phyloP scores from a whole-genome alignment of 2,329 filamentous ascomycete genomes.

The Pseudogymnoascus sp. region DNA sequence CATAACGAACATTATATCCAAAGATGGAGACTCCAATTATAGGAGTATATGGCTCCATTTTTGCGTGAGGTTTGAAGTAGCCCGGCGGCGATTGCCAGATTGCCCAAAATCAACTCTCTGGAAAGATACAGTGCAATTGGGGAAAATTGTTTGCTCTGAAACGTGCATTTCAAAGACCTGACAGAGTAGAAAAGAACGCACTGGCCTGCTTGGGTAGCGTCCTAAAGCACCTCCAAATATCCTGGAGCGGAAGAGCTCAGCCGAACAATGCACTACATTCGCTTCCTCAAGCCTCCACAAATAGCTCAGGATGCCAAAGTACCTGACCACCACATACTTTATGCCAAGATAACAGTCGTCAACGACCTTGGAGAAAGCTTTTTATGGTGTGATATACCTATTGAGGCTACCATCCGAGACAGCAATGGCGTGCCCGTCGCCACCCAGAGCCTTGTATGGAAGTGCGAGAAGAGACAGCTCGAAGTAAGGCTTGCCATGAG shows the following conservation, averaged over 20 bases:
- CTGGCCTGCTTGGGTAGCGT: neutral
- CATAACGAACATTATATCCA: neutral
- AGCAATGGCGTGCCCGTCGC: neutral
- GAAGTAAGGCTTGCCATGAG: neutral
- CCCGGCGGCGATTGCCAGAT: neutral
- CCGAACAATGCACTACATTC: conserved; percentile 50
- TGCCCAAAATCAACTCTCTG: neutral
- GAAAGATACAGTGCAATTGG: neutral
- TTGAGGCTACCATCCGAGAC: neutral
- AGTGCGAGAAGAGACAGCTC: neutral
- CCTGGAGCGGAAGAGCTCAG: neutral
- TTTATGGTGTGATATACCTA: conserved; percentile 27
- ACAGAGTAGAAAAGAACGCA: conserved; percentile 1
- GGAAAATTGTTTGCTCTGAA: neutral
- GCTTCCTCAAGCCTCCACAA: conserved; percentile 57
- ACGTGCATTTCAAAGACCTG: neutral
- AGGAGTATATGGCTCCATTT: neutral
- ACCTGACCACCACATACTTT: conserved; percentile 27
- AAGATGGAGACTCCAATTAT: neutral
- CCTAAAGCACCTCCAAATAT: neutral
- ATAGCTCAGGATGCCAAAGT: conserved; percentile 13
- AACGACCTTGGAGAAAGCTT: conserved; percentile 62
- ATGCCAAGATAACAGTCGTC: conserved; percentile 50
- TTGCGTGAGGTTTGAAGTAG: neutral
- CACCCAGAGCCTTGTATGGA: neutral